Base-by-base conservation (phyloP, 257 asterid species). In the Przewalskia tangutica region DNA sequence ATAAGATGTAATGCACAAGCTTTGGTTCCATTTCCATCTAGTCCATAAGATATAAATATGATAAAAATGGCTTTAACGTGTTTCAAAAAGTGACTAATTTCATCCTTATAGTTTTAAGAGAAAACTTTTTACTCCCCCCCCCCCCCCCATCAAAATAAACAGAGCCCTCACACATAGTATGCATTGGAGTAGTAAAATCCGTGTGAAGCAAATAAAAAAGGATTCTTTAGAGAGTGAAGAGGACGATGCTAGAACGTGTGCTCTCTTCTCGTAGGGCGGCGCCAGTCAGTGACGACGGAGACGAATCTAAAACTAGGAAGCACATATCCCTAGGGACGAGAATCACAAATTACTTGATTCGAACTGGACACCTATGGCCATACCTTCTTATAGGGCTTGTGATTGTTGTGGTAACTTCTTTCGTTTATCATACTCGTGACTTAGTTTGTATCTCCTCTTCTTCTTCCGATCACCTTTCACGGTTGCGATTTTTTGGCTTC, bases 391-490 rank as follows among this genome's bases (percentile, higher is more conserved):
- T 92, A 50, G 98, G 84, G 16, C 46, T 95, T 9, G 76, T 88
- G 12, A 27, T 94, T 80, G 84, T 94, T 40, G 80, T 91, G 17
- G 84, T 91, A 42, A 62, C 81, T 51, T 91, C 95, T 11, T 81
- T 89, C 38, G 75, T 91, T 9, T 27, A 87, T 62, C 90, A 82
- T 78, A 84, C 97, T 16, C 95, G 89, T 51, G 97, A 95, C 90
- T 90, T 95, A 92, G 95, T 94, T 77, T 95, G 98, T 88, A 90
- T 95, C 83, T 90, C 95, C 67, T 90, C 93, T 18, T 89, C 98
- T 23, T 79, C 92, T 14, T 84, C 97, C 58, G 94, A 90, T 88
- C 93, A 91, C 86, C 77, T 85, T 78, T 91, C 98, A 16, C 94
- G 98, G 53, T 87, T 95, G 83, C 88, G 90, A 75, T 95, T 94